Conservation (phyloP, 169 alveolate genomes). For the Perkinsus chesapeaki region DNA sequence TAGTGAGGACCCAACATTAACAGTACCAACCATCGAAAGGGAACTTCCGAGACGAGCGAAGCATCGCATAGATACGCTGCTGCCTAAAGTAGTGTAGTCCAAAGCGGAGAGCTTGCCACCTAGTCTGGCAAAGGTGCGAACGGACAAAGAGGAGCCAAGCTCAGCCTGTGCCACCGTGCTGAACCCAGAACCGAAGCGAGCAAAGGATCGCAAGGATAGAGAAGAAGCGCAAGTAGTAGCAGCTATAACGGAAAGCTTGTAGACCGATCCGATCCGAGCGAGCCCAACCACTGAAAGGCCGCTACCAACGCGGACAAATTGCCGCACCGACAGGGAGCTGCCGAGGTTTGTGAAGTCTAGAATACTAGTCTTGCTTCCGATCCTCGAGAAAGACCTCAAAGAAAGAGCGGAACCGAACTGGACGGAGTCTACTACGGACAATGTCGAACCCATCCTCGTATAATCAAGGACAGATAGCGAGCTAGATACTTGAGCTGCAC, state of each 20-base stretch:
- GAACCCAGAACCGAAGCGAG: background rate
- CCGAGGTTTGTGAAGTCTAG: background rate
- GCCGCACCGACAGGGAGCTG: background rate
- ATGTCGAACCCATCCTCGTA: background rate
- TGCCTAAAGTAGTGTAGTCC: background rate
- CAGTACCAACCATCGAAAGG: background rate
- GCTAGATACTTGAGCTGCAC: background rate
- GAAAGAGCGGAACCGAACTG: background rate
- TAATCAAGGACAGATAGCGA: background rate
- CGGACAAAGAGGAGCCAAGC: background rate
- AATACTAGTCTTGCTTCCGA: background rate
- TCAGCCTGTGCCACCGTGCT: background rate
- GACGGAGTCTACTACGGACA: background rate
- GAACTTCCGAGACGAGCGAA: background rate
- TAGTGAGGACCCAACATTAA: background rate
- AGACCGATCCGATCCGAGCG: background rate
- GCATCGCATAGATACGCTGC: background rate
- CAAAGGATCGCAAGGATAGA: background rate
- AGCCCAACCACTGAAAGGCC: background rate
- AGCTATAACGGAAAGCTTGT: background rate
- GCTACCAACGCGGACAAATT: constrained; percentile 9
- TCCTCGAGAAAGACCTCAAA: background rate
- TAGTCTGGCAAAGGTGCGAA: background rate
- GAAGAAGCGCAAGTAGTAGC: background rate
- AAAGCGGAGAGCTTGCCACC: background rate